Conservation (phyloP, 129 eudicot genomes). For the Mikania micrantha region DNA sequence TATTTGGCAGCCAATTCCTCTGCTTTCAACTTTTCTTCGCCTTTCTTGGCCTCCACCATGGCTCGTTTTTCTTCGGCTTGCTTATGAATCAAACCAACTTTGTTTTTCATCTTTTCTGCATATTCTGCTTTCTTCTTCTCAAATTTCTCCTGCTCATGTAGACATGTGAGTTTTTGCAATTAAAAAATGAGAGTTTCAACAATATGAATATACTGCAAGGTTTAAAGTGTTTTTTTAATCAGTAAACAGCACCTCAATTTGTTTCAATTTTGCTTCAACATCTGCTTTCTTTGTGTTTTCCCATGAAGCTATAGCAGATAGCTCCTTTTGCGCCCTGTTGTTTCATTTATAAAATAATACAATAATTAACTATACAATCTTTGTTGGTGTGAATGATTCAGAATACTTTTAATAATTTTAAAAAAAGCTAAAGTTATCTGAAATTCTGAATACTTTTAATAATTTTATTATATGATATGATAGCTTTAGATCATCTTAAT, state of each 20-base stretch:
- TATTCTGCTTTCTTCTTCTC: constrained; percentile 83
- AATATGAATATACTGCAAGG: not conserved
- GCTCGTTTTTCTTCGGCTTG: constrained; percentile 87
- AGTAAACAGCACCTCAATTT: constrained; percentile 48
- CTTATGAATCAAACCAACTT: constrained; percentile 57
- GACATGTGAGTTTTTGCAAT: not conserved
- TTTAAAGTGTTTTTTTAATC: not conserved
- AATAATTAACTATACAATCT: not conserved
- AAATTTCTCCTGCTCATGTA: constrained; percentile 54
- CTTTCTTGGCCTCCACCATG: constrained; percentile 54
- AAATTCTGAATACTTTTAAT: not conserved
- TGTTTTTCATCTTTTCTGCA: constrained; percentile 71
- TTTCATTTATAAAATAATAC: constrained; percentile 1
- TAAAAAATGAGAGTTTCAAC: not conserved
- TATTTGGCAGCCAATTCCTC: constrained; percentile 76
- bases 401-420: no score
- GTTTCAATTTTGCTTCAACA: constrained; percentile 64
- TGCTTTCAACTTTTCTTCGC: constrained; percentile 57
- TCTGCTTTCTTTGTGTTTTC: constrained; percentile 76
- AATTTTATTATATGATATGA: not conserved
- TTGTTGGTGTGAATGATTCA: not conserved
- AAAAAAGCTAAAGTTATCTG: no score
- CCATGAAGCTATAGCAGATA: constrained; percentile 66
- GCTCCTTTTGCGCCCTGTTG: constrained; percentile 72
- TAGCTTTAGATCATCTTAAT: not conserved